These are phyloP conservation scores for Penicillium psychrofluorescens DNA, from an alignment of 495 filamentous ascomycete species.

Conservation along the genomic window DNA sequence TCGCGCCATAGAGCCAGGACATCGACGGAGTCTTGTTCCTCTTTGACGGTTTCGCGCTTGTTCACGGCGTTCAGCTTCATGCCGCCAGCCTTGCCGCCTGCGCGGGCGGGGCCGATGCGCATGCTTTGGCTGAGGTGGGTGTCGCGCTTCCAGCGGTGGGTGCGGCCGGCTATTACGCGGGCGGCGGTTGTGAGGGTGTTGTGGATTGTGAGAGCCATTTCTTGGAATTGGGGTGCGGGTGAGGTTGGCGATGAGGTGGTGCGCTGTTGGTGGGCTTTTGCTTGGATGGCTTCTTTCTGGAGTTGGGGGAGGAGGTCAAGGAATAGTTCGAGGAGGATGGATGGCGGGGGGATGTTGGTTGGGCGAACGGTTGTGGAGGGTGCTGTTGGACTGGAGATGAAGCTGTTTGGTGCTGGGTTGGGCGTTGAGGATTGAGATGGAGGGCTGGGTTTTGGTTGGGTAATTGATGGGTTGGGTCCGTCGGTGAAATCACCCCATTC, in stretches of 20 bases:
- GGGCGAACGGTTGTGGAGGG: constrained; percentile 47
- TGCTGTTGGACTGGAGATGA: constrained; percentile 1
- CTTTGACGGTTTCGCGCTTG: constrained; percentile 68
- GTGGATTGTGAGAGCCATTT: constrained; percentile 35
- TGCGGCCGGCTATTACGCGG: constrained; percentile 79
- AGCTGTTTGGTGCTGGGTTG: constrained; percentile 7
- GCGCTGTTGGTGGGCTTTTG: constrained; percentile 9
- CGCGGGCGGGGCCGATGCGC: constrained; percentile 68
- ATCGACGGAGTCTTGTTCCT: constrained; percentile 83
- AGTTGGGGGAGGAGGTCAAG: constrained; percentile 52
- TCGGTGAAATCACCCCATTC: constrained; percentile 39
- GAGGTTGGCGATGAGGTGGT: background rate
- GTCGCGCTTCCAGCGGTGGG: constrained; percentile 84
- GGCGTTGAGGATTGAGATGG: background rate
- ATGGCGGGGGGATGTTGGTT: constrained; percentile 84
- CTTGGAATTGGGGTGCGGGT: background rate
- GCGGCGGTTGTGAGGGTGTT: constrained; percentile 57
- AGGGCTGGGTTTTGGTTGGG: constrained; percentile 1
- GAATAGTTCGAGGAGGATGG: constrained; percentile 70
- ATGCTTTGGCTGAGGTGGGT: constrained; percentile 77
- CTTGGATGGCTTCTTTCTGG: constrained; percentile 26
- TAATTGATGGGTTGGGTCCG: constrained; percentile 15
- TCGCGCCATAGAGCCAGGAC: constrained; percentile 63
- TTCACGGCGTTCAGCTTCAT: constrained; percentile 88
- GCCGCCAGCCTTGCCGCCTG: constrained; percentile 52